These are phyloP conservation scores for Coelastrella sp. DNA, from an alignment of 139 green algal genomes.

Conservation along the genomic window DNA sequence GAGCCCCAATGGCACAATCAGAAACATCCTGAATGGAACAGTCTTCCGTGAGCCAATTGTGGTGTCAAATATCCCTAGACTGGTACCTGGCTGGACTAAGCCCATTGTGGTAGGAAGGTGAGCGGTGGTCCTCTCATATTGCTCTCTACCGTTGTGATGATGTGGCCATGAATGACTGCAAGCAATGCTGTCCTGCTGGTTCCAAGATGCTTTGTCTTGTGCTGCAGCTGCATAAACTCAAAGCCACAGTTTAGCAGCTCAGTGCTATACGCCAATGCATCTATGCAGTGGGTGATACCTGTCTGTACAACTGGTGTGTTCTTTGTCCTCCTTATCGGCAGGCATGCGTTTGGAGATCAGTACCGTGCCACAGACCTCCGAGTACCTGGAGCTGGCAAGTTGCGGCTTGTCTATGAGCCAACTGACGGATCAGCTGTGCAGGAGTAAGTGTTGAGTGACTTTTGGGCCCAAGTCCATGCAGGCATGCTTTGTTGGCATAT, in stretches of 20 bases:
- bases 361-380: constrained; percentile 94
- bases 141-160: too few relatives aligned
- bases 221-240: too few relatives aligned
- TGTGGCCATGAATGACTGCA: too few relatives aligned
- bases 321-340: too few relatives aligned
- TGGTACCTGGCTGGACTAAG: constrained; percentile 93
- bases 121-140: neutral
- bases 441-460: constrained; percentile 17
- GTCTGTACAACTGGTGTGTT: too few relatives aligned
- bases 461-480: neutral
- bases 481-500: too few relatives aligned
- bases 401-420: constrained; percentile 85
- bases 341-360: constrained; percentile 98
- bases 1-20: constrained; percentile 92
- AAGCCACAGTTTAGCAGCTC: too few relatives aligned
- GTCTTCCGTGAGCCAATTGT: constrained; percentile 98
- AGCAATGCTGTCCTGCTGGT: too few relatives aligned
- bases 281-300: too few relatives aligned
- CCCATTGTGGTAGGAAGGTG: constrained; percentile 94
- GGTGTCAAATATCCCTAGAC: constrained; percentile 91
- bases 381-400: constrained; percentile 81
- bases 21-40: constrained; percentile 90
- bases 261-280: too few relatives aligned
- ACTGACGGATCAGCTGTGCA: constrained; percentile 54
- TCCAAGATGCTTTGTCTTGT: too few relatives aligned